These are phyloP conservation scores for Saccharomyces pastorianus DNA, from an alignment of 1,139 yeast genomes.

Conservation along the genomic window DNA sequence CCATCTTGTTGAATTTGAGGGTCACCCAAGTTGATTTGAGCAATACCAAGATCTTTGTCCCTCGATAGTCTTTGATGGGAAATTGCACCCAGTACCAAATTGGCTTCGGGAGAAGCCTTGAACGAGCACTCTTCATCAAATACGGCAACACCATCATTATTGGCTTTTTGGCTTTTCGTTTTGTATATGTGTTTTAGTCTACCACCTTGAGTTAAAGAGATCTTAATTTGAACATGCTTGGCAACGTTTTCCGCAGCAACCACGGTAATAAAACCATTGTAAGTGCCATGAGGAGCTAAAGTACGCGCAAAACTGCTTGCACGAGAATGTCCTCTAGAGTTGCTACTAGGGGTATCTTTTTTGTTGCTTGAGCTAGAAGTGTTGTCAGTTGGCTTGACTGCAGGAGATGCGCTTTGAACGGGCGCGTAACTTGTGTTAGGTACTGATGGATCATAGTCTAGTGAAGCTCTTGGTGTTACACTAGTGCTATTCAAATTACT, in stretches of 20 bases:
- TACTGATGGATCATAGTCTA: conserved; percentile 24
- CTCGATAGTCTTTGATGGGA: conserved; percentile 73
- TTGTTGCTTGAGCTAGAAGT: neutral
- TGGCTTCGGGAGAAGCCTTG: conserved; percentile 55
- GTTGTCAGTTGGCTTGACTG: conserved; percentile 3
- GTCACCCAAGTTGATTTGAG: conserved; percentile 30
- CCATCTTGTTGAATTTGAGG: conserved; percentile 27
- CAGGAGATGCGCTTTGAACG: conserved; percentile 14
- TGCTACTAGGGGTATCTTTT: conserved; percentile 7
- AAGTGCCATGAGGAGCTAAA: conserved; percentile 35
- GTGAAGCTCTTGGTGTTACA: conserved; percentile 11
- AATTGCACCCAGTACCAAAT: conserved; percentile 49
- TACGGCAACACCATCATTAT: conserved; percentile 39
- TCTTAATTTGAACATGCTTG: conserved; percentile 43
- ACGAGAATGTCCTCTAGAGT: conserved; percentile 18
- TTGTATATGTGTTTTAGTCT: conserved; percentile 55
- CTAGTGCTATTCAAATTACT: conserved; percentile 1
- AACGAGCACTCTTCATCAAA: conserved; percentile 66
- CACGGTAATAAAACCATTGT: conserved; percentile 50
- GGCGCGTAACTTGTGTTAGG: conserved; percentile 26
- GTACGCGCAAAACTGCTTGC: conserved; percentile 35
- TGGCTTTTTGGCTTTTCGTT: conserved; percentile 52
- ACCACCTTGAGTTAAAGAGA: conserved; percentile 42
- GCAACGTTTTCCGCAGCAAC: conserved; percentile 35
- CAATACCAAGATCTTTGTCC: conserved; percentile 55